A percentile compares a stretch with the other conserved stretches of the same genome.
These are phyloP conservation scores for Quercus berberidifolia DNA, from an alignment of 306 rosid species.

Conservation along the genomic window DNA sequence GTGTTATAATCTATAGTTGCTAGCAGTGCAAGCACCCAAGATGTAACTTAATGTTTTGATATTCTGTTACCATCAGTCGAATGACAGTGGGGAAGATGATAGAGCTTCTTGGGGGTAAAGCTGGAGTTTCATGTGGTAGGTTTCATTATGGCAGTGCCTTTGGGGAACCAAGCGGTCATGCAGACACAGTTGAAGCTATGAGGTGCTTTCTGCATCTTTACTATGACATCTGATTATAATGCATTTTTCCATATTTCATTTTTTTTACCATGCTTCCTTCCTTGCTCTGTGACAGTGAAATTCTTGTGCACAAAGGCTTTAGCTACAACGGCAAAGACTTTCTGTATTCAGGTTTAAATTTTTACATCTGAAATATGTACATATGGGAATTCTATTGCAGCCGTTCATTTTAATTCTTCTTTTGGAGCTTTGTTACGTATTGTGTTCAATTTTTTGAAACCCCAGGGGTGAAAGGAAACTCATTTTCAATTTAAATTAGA, in stretches of 20 bases:
- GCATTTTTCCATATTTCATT: not conserved
- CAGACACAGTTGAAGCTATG: conserved; percentile 90
- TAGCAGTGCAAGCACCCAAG: not conserved
- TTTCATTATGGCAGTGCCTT: conserved; percentile 98
- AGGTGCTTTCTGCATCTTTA: conserved; percentile 45
- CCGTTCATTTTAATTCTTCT: not conserved
- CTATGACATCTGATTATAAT: conserved; percentile 2
- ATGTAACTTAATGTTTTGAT: conserved; percentile 12
- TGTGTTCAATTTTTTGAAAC: not conserved
- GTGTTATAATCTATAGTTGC: not conserved
- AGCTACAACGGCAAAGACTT: conserved; percentile 88
- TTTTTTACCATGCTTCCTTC: conserved; percentile 16
- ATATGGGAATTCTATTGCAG: not conserved
- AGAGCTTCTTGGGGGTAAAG: conserved; percentile 96
- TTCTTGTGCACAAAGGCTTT: conserved; percentile 79
- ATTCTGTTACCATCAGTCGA: conserved; percentile 53
- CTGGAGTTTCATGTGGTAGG: conserved; percentile 94
- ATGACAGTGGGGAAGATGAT: conserved; percentile 99
- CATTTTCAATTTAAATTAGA: not conserved
- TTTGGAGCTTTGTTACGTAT: not conserved
- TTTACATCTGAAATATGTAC: not conserved
- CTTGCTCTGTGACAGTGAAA: conserved; percentile 55
- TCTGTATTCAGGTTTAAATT: conserved; percentile 73
- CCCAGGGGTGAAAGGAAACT: not conserved
- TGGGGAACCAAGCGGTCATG: conserved; percentile 97